Base-by-base conservation (phyloP, 2,329 filamentous ascomycete species). In the Gnomoniopsis smithogilvyi region DNA sequence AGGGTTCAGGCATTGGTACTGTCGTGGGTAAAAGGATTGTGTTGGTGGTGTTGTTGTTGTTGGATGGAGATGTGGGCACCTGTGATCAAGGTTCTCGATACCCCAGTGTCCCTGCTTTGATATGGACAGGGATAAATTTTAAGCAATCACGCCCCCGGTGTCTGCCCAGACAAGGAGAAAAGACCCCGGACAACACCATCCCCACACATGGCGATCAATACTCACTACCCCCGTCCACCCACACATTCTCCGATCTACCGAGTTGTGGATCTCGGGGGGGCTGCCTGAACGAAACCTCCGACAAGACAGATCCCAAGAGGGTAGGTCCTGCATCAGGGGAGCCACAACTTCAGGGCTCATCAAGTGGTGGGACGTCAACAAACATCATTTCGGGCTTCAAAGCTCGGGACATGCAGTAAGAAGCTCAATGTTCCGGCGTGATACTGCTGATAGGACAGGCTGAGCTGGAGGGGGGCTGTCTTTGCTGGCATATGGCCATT, bases 301-400 rank as follows among this genome's bases (percentile, higher is more conserved):
- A 53, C 26, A 41, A 43, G 8, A n/a, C 17, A 38, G n/a, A 30
- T 43, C 49, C 55, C 49, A 41, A 56, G 53, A 56, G 21, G 53
- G 53, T 36, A 56, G 46, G 53, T 50, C 45, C 45, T 38, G 45
- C 45, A 26, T 15, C 43, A 12, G 26, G 4, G 12, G 19, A 19
- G 10, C 19, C 17, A 26, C 30, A 19, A 17, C 30, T 21, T 34
- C 53, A 48, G 19, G 26, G 41, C 41, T 46, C 45, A 38, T 24
- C 19, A 58, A 30, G 56, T 58, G 53, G 26, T 45, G 49, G 56
- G 48, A 58, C 56, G 53, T 58, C 6, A 6, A 48, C 48, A 46
- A 21, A 14, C 17, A 46, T 26, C 49, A 52, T 53, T 53, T 58
- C 56, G 56, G 56, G 56, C 45, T 48, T 58, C 56, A 49, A 58